Evolutionary conservation across 148 eudicot species (phyloP).

Genomic region (Euryodendron excelsum): DNA sequence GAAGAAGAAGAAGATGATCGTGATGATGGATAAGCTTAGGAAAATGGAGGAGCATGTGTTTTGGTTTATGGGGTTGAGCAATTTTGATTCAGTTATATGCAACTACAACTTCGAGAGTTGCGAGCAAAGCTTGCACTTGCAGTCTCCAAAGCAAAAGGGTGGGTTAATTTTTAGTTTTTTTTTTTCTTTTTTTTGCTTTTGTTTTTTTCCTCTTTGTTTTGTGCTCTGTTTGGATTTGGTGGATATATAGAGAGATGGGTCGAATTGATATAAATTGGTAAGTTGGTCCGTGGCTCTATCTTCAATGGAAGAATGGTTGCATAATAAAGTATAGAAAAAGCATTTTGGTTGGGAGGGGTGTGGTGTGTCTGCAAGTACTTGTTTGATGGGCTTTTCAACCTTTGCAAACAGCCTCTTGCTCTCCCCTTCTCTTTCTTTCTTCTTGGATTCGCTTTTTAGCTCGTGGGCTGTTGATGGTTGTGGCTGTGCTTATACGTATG

Average conservation of each 20-base stretch:
- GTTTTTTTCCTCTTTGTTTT: slow-evolving; percentile 11
- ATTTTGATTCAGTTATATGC: not conserved
- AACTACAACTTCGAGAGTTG: slow-evolving; percentile 24
- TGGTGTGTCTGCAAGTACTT: slow-evolving; percentile 17
- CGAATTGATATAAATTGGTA: slow-evolving; percentile 9
- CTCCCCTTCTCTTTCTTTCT: not conserved
- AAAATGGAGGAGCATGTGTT: slow-evolving; percentile 14
- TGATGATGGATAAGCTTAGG: not conserved
- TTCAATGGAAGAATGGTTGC: slow-evolving; percentile 2
- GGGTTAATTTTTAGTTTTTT: not conserved
- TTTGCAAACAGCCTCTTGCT: not conserved
- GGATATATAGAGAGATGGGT: slow-evolving; percentile 7
- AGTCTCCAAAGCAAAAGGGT: slow-evolving; percentile 28
- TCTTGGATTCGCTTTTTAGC: slow-evolving; percentile 31
- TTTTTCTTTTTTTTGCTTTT: not conserved
- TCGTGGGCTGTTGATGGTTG: slow-evolving; percentile 33
- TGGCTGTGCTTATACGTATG: slow-evolving; percentile 1
- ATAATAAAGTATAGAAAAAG: slow-evolving; percentile 10
- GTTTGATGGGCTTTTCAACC: slow-evolving; percentile 16
- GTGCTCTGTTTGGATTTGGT: slow-evolving; percentile 10
- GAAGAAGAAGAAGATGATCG: not conserved
- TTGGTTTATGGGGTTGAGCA: slow-evolving; percentile 16
- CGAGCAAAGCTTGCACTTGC: slow-evolving; percentile 30
- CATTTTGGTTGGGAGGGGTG: slow-evolving; percentile 28
- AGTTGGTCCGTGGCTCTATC: slow-evolving; percentile 15